A percentile compares a stretch with the other conserved stretches of the same genome.
phyloP scores from a whole-genome alignment of 2,329 filamentous ascomycete species.

The Cryphonectria parasitica region DNA sequence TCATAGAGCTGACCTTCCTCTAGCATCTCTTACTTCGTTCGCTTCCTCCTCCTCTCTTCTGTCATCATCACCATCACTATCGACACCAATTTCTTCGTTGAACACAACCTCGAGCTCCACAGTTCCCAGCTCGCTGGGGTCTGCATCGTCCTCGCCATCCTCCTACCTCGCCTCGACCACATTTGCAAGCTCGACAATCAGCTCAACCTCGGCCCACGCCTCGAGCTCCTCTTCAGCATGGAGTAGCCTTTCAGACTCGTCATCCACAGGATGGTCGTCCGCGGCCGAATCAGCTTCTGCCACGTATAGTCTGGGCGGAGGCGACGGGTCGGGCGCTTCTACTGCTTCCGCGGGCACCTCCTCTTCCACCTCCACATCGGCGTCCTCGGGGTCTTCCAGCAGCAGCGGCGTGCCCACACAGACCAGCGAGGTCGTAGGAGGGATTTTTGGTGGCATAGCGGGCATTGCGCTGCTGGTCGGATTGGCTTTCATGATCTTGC shows the following conservation, averaged over 20 bases:
- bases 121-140: conserved; percentile 9
- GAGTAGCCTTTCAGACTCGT: conserved; percentile 7
- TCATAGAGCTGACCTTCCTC: conserved; percentile 1
- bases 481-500: conserved; percentile 56
- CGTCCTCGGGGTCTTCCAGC: conserved; percentile 31
- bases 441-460: conserved; percentile 61
- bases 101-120: conserved; percentile 23
- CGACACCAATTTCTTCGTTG: conserved; percentile 12
- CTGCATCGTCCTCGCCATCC: conserved; percentile 32
- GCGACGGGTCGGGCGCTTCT: conserved; percentile 33
- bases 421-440: conserved; percentile 52
- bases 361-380: conserved; percentile 32
- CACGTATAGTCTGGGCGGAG: conserved; percentile 24
- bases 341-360: conserved; percentile 34
- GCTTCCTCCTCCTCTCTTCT: conserved; percentile 16
- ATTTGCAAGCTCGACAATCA: conserved; percentile 19
- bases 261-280: conserved; percentile 22
- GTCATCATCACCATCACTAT: conserved; percentile 20
- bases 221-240: conserved; percentile 19
- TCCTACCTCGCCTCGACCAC: conserved; percentile 36
- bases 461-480: conserved; percentile 61
- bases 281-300: conserved; percentile 21
- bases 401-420: conserved; percentile 30
- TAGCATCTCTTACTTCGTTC: conserved; percentile 26
- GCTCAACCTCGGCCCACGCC: conserved; percentile 12